phyloP scores from a whole-genome alignment of 2,329 filamentous ascomycete species.

The Aspergillus aculeatus region DNA sequence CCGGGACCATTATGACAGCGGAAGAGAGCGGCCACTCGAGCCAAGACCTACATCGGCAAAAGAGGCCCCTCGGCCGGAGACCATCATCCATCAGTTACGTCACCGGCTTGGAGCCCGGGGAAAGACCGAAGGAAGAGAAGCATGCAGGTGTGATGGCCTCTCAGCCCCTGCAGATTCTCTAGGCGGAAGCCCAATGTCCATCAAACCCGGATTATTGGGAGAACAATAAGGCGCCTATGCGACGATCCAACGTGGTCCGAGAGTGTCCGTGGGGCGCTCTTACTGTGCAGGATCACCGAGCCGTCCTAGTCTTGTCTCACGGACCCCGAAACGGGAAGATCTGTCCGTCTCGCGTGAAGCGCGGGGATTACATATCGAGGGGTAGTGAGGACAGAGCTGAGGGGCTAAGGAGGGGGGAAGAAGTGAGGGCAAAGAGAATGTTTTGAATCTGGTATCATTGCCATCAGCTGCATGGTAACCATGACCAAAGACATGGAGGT shows the following conservation, averaged over 20 bases:
- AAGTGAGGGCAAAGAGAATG: background rate
- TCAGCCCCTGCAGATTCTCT: slow-evolving; percentile 6
- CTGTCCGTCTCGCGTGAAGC: slow-evolving; percentile 8
- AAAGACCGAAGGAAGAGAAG: background rate
- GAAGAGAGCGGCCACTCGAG: background rate
- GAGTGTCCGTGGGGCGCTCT: slow-evolving; percentile 12
- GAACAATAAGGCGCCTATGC: slow-evolving; percentile 12
- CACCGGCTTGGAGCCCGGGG: background rate
- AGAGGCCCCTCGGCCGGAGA: background rate
- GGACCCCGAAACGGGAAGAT: slow-evolving; percentile 13
- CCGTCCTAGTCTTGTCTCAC: slow-evolving; percentile 10
- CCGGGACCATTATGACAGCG: background rate
- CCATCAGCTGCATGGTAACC: background rate
- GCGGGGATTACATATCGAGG: slow-evolving; percentile 4
- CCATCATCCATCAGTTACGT: background rate
- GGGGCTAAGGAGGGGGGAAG: background rate
- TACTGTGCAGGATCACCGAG: background rate
- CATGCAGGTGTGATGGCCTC: slow-evolving; percentile 1
- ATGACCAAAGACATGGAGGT: background rate
- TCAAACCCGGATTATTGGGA: slow-evolving; percentile 8
- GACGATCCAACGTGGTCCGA: slow-evolving; percentile 14
- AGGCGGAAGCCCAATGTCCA: slow-evolving; percentile 9
- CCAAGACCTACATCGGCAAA: background rate
- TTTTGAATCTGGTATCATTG: background rate
- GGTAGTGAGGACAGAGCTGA: background rate